These are phyloP conservation scores for Tetramitus jugosus DNA, from an alignment of 208 protist species.

Conservation along the genomic window DNA sequence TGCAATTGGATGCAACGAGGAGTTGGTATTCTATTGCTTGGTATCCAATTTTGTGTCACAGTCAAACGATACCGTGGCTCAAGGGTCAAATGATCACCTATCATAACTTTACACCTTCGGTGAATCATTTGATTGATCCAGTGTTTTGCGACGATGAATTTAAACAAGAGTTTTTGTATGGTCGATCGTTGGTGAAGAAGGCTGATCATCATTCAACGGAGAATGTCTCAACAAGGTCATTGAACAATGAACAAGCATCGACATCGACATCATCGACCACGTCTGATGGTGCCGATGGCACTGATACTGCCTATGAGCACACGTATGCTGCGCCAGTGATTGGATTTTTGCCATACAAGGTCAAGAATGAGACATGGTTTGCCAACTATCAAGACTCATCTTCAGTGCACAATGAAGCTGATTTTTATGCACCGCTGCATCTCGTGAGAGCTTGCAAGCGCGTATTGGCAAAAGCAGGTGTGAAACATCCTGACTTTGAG, in stretches of 20 bases:
- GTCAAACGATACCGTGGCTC: neutral
- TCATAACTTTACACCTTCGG: neutral
- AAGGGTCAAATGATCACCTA: constrained; percentile 19
- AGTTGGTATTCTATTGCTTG: constrained; percentile 16
- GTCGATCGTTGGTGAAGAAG: neutral
- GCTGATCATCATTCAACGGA: no score
- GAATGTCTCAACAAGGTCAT: no score
- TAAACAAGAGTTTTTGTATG: no score
- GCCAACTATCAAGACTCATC: neutral
- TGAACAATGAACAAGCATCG: neutral
- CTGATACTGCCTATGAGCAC: neutral
- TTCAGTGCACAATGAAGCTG: no score
- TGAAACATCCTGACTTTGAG: neutral
- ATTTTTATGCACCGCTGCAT: neutral
- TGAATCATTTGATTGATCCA: neutral
- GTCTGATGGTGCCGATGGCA: neutral
- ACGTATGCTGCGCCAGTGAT: constrained; percentile 9
- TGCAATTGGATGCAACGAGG: neutral
- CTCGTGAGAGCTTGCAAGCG: neutral
- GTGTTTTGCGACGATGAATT: no score
- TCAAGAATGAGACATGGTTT: constrained; percentile 21
- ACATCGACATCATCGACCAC: no score
- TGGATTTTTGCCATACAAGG: constrained; percentile 17
- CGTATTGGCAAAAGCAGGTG: neutral
- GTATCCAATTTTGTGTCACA: constrained; percentile 20